Percentiles rank a stretch among this genome's conserved stretches.
Evolutionary conservation across 2,329 filamentous ascomycete species (phyloP).

Genomic region (Aureobasidium pullulans): DNA sequence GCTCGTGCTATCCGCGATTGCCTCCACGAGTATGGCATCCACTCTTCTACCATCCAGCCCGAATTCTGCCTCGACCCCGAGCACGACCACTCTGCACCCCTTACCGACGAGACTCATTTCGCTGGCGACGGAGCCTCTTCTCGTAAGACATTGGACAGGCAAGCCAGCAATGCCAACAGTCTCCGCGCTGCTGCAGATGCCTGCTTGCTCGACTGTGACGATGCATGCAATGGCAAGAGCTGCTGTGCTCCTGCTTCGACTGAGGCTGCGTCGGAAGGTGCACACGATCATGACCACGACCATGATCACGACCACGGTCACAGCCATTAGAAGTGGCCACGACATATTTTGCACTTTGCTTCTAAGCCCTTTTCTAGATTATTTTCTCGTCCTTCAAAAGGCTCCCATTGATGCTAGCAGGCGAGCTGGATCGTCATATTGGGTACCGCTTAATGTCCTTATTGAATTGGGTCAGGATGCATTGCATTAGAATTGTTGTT

Average conservation of each 20-base stretch:
- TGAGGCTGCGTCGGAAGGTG: constrained; percentile 17
- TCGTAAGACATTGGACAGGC: constrained; percentile 28
- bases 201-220: constrained; percentile 38
- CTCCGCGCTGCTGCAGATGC: constrained; percentile 24
- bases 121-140: constrained; percentile 24
- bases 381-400: background rate
- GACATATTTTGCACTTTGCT: background rate
- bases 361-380: background rate
- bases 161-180: constrained; percentile 26
- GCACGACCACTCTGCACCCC: constrained; percentile 34
- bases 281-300: constrained; percentile 31
- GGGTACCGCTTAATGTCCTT: background rate
- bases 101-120: constrained; percentile 21
- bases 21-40: constrained; percentile 90
- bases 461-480: background rate
- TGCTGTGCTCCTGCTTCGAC: constrained; percentile 27
- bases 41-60: constrained; percentile 94
- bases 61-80: constrained; percentile 55
- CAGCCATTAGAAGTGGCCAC: constrained; percentile 5
- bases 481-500: background rate
- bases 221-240: constrained; percentile 35
- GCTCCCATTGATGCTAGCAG: background rate
- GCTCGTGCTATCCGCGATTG: constrained; percentile 77
- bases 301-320: constrained; percentile 17
- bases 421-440: background rate